A percentile compares a stretch with the other conserved stretches of the same genome.
phyloP scores from a whole-genome alignment of 2,329 filamentous ascomycete genomes.

The Sporothrix brasiliensis region DNA sequence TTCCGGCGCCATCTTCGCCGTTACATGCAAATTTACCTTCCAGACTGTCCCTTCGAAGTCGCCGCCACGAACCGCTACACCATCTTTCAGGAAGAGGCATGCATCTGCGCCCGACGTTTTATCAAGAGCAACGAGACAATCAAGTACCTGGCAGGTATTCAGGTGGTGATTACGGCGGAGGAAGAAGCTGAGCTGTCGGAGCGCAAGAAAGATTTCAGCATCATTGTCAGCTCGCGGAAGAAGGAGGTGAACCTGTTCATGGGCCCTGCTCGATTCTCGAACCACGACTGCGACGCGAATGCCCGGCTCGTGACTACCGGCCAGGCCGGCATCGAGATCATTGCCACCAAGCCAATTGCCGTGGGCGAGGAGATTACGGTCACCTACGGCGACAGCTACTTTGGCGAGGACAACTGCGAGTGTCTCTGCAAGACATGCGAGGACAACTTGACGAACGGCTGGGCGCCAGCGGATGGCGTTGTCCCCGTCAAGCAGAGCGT shows the following conservation, averaged over 20 bases:
- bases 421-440: slow-evolving; percentile 92
- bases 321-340: slow-evolving; percentile 85
- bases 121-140: slow-evolving; percentile 83
- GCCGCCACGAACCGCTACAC: slow-evolving; percentile 91
- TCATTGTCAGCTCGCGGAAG: slow-evolving; percentile 89
- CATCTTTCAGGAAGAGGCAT: slow-evolving; percentile 85
- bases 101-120: slow-evolving; percentile 75
- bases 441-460: slow-evolving; percentile 73
- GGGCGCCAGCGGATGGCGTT: slow-evolving; percentile 61
- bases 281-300: slow-evolving; percentile 95
- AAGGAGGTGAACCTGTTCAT: slow-evolving; percentile 91
- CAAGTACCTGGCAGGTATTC: slow-evolving; percentile 87
- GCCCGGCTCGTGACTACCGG: slow-evolving; percentile 82
- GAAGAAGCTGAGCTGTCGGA: slow-evolving; percentile 82
- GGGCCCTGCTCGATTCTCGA: slow-evolving; percentile 92
- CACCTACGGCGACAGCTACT: slow-evolving; percentile 93
- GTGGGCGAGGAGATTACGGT: slow-evolving; percentile 95
- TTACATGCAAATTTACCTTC: slow-evolving; percentile 89
- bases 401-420: slow-evolving; percentile 92
- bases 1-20: slow-evolving; percentile 84
- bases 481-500: slow-evolving; percentile 57
- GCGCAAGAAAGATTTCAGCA: slow-evolving; percentile 91
- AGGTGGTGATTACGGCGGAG: slow-evolving; percentile 88
- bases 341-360: slow-evolving; percentile 79
- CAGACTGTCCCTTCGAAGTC: slow-evolving; percentile 94